These are phyloP conservation scores for Lipomyces japonicus DNA, from an alignment of 805 yeast species.

Conservation along the genomic window DNA sequence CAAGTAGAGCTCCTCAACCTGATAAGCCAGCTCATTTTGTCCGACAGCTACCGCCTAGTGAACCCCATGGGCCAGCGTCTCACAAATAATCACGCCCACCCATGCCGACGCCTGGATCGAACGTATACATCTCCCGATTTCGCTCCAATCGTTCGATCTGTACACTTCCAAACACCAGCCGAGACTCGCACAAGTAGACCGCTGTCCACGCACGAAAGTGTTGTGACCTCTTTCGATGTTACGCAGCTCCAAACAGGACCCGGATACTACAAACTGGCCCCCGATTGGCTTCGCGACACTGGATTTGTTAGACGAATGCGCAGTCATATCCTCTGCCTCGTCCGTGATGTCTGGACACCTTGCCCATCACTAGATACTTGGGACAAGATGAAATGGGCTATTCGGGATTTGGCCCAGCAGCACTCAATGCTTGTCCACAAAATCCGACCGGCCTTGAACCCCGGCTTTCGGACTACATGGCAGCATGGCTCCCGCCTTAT, in stretches of 20 bases:
- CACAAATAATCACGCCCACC: neutral
- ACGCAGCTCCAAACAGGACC: neutral
- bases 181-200: neutral
- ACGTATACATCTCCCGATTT: neutral
- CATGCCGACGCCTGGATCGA: neutral
- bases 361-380: neutral
- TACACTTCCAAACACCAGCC: neutral
- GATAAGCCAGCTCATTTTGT: neutral
- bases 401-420: too few species aligned
- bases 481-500: too few species aligned
- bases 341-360: neutral
- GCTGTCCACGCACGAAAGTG: neutral
- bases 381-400: neutral
- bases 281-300: neutral
- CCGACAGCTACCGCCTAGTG: neutral
- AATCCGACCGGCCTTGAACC: too few species aligned
- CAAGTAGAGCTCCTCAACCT: neutral
- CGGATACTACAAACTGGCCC: neutral
- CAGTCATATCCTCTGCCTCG: neutral
- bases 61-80: neutral
- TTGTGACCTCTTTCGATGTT: neutral
- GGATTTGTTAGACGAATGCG: neutral
- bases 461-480: too few species aligned
- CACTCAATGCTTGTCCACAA: too few species aligned
- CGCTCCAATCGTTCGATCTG: neutral